phyloP scores from a whole-genome alignment of 768 basidiomycete genomes.

The Gloeostereum incarnatum region DNA sequence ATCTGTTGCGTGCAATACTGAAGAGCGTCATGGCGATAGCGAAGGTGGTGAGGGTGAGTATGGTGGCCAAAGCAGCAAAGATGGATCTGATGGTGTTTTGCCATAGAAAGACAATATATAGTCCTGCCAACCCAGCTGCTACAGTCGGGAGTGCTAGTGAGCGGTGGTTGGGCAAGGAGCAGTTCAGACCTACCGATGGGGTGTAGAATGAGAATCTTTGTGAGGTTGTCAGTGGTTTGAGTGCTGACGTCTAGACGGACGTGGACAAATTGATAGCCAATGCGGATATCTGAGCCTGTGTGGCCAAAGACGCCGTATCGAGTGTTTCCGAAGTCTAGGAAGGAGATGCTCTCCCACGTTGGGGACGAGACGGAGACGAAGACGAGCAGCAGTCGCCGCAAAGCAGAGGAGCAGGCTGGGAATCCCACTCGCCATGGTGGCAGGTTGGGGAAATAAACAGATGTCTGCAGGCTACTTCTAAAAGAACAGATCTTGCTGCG shows the following conservation, averaged over 20 bases:
- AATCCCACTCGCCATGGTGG: no score
- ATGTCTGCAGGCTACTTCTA: no score
- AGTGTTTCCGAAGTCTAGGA: constrained; percentile 43
- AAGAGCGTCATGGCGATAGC: constrained; percentile 78
- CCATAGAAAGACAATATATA: constrained; percentile 56
- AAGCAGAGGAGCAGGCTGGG: constrained; percentile 70
- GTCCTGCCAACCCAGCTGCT: constrained; percentile 58
- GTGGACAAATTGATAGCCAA: constrained; percentile 60
- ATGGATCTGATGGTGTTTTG: constrained; percentile 77
- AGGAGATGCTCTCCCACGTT: constrained; percentile 64
- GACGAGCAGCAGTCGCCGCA: constrained; percentile 56
- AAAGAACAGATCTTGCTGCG: no score
- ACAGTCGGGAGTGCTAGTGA: constrained; percentile 3
- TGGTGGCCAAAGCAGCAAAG: constrained; percentile 51
- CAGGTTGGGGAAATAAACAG: no score
- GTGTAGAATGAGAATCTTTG: constrained; percentile 66
- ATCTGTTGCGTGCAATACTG: constrained; percentile 53
- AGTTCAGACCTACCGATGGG: constrained; percentile 51
- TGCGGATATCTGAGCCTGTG: constrained; percentile 39
- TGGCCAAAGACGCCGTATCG: constrained; percentile 73
- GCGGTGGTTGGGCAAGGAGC: constrained; percentile 3
- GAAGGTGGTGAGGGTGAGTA: constrained; percentile 61
- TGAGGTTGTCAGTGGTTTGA: constrained; percentile 55
- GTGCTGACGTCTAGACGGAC: constrained; percentile 41
- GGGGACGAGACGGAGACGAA: constrained; percentile 68